A percentile compares a stretch with the other conserved stretches of the same genome.
phyloP scores from a whole-genome alignment of 73 alveolate species.

The Paramecium caudatum region DNA sequence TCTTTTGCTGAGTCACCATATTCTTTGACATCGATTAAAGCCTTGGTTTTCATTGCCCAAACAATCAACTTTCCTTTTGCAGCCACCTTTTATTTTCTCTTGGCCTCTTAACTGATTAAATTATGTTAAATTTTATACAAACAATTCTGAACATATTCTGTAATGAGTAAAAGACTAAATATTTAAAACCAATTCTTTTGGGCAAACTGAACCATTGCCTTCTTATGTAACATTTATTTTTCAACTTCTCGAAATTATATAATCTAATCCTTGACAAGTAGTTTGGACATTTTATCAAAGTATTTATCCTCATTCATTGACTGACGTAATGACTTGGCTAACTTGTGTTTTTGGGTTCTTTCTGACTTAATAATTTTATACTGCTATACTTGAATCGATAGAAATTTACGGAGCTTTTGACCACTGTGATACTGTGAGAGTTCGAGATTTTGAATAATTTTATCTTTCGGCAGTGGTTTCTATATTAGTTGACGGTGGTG shows the following conservation, averaged over 20 bases:
- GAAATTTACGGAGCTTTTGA: background rate
- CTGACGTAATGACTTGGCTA: background rate
- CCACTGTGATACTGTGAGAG: background rate
- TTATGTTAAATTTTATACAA: too few relatives aligned
- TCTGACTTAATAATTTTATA: too few relatives aligned
- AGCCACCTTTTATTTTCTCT: background rate
- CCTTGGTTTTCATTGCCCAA: background rate
- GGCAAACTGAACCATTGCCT: background rate
- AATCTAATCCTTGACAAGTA: background rate
- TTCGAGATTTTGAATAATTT: background rate
- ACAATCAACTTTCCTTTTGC: slow-evolving; percentile 38
- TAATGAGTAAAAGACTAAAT: background rate
- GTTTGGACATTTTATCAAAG: background rate
- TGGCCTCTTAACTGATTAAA: too few relatives aligned
- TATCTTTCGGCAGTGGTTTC: background rate
- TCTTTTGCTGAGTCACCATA: background rate
- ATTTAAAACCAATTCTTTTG: background rate
- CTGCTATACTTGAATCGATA: background rate
- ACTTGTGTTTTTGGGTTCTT: slow-evolving; percentile 10
- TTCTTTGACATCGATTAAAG: slow-evolving; percentile 10
- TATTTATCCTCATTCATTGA: slow-evolving; percentile 1
- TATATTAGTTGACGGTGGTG: background rate
- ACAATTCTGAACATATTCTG: background rate
- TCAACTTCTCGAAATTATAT: background rate
- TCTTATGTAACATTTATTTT: background rate